Evolutionary conservation across 371 early-diverging fungal genomes (phyloP).

Genomic region (Lichtheimia ramosa): DNA sequence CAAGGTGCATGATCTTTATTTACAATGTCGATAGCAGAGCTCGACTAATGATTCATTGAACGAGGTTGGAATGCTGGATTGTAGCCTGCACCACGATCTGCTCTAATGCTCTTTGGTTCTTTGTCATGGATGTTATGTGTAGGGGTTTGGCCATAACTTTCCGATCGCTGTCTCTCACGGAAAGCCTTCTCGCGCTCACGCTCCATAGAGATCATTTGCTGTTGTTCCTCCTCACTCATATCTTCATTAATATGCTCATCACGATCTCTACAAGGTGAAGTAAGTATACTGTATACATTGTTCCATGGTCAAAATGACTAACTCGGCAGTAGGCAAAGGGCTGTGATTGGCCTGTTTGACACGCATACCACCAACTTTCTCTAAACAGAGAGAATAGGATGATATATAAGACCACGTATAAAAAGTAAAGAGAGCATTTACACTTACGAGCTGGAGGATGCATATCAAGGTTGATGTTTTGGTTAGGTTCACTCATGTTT

Average conservation of each 20-base stretch:
- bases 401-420: too few relatives aligned
- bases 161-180: constrained; percentile 3
- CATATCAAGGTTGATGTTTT: constrained; percentile 4
- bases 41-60: constrained; percentile 9
- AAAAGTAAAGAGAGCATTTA: too few relatives aligned
- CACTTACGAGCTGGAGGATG: not conserved
- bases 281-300: not conserved
- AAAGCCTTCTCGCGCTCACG: constrained; percentile 3
- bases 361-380: constrained; percentile 14
- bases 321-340: constrained; percentile 8
- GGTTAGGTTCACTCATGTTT: not conserved
- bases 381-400: not conserved
- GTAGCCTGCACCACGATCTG: constrained; percentile 8
- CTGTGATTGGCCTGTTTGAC: constrained; percentile 8
- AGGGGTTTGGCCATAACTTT: constrained; percentile 3
- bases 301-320: not conserved
- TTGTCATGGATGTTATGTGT: constrained; percentile 55
- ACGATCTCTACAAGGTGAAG: not conserved
- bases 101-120: constrained; percentile 64
- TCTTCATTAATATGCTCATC: not conserved
- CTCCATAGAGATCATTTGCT: not conserved
- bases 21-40: not conserved
- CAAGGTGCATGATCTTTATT: not conserved
- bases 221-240: not conserved
- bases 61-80: constrained; percentile 12